Conservation (phyloP, 2,329 filamentous ascomycete species). For the Dactylella cylindrospora region DNA sequence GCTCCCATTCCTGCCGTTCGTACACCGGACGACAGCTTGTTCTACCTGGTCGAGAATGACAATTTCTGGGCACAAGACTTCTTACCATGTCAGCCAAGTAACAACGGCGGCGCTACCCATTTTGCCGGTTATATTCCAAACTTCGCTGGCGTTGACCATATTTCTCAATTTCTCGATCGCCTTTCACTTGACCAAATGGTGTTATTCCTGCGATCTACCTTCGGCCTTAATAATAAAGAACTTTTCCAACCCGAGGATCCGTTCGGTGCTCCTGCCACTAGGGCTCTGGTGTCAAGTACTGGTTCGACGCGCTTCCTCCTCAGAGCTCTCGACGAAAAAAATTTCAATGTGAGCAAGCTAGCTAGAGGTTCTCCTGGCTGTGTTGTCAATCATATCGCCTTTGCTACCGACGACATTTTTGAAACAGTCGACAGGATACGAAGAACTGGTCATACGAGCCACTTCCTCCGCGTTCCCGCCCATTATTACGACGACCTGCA, state of each 20-base stretch:
- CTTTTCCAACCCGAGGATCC: constrained; percentile 44
- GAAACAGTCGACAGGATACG: constrained; percentile 43
- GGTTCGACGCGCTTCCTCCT: constrained; percentile 39
- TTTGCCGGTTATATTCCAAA: constrained; percentile 39
- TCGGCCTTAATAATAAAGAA: constrained; percentile 39
- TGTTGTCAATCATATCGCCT: constrained; percentile 45
- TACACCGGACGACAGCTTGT: constrained; percentile 43
- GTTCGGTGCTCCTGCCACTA: constrained; percentile 40
- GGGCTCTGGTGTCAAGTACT: constrained; percentile 42
- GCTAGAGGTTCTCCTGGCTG: constrained; percentile 38
- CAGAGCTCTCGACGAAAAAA: constrained; percentile 41
- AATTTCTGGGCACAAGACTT: constrained; percentile 46
- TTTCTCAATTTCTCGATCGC: constrained; percentile 44
- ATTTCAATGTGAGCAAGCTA: constrained; percentile 41
- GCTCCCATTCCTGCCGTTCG: constrained; percentile 42
- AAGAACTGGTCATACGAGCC: constrained; percentile 38
- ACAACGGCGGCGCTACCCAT: constrained; percentile 29
- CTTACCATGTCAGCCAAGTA: constrained; percentile 35
- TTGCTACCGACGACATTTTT: constrained; percentile 43
- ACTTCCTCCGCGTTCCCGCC: constrained; percentile 43
- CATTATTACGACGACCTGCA: constrained; percentile 46
- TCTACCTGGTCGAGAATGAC: constrained; percentile 45
- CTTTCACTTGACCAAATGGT: constrained; percentile 44
- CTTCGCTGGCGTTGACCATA: constrained; percentile 42
- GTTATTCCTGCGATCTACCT: constrained; percentile 41